Evolutionary conservation across 139 green algal species (phyloP), one percentile per base, ranked within the genome.

Genomic region (Chlorella vulgaris): DNA sequence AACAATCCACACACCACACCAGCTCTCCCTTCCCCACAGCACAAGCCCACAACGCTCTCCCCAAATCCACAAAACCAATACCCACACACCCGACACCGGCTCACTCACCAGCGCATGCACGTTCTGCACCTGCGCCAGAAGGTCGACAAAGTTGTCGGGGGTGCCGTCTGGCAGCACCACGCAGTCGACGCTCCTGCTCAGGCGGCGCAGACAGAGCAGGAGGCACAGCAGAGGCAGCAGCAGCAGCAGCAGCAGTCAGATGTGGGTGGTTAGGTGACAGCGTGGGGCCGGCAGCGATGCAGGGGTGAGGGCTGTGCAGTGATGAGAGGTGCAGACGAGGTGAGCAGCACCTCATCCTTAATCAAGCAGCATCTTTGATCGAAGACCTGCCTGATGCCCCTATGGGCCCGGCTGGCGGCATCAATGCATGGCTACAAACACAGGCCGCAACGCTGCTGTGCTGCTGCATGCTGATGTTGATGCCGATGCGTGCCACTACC

Each of bases 91-190:
- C 55, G 5, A 21, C 55, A 31, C 18, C 21, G 5, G 5, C 55
- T 21, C 18, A n/a, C 71, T 78, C 71, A 78, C 71, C 51, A 78
- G 22, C 21, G 53, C 51, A 33, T 78, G 71, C 35, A 67, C 71
- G 22, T 78, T 67, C 51, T 78, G 71, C 71, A 78, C 33, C 28
- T 51, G 22, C 1, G 71, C 71, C 26, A 78, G 24, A 18, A 67
- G 35, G 7, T 68, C 60, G 2, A 47, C 33, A 50, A 67, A 61
- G 71, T 67, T 78, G 2, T 67, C 33, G 4, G 70, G 29, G 0
- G 50, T 68, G 50, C 71, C 71, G 33, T 78, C 71, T 7, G 47
- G 50, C 47, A 78, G 71, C 71, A 78, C 50, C 50, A 78, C 55
- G 71, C 71, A 78, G 8, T 78, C 71, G 15, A 76, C 69, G 13